Evolutionary conservation across 1,139 yeast species (phyloP).

Genomic region (Candida anutae): DNA sequence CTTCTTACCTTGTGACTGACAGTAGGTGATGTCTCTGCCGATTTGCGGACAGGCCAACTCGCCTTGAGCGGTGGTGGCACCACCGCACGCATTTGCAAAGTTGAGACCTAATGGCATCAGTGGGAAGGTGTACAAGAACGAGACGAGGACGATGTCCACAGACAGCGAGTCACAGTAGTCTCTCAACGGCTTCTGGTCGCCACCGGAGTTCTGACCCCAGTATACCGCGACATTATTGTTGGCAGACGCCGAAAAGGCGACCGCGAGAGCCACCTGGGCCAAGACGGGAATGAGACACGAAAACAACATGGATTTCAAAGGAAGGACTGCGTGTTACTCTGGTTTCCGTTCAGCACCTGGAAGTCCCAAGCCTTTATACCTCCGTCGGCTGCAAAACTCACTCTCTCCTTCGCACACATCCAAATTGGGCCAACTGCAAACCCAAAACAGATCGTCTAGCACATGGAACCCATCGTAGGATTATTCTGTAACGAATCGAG

Average conservation of each 20-base stretch:
- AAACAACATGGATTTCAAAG: no score
- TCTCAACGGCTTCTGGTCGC: constrained; percentile 58
- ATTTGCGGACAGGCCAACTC: constrained; percentile 53
- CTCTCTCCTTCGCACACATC: no score
- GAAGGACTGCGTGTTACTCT: no score
- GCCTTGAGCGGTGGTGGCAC: constrained; percentile 42
- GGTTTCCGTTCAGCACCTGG: no score
- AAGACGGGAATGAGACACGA: constrained; percentile 4
- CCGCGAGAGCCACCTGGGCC: constrained; percentile 4
- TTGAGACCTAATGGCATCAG: constrained; percentile 37
- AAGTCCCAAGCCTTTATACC: no score
- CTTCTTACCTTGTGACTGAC: constrained; percentile 74
- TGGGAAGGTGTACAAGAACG: constrained; percentile 65
- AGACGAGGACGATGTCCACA: constrained; percentile 64
- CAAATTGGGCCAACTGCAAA: no score
- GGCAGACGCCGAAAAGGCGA: constrained; percentile 7
- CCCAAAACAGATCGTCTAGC: no score
- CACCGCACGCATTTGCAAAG: constrained; percentile 62
- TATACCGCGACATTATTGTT: constrained; percentile 52
- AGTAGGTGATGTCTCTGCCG: constrained; percentile 71
- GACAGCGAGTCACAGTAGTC: constrained; percentile 61
- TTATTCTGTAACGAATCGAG: no score
- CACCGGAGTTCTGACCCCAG: constrained; percentile 89
- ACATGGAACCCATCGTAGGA: no score
- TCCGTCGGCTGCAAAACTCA: no score